Percentiles rank a stretch among this genome's conserved stretches.
Conservation (phyloP, 2,329 filamentous ascomycete genomes). For the Trichoderma sp. region DNA sequence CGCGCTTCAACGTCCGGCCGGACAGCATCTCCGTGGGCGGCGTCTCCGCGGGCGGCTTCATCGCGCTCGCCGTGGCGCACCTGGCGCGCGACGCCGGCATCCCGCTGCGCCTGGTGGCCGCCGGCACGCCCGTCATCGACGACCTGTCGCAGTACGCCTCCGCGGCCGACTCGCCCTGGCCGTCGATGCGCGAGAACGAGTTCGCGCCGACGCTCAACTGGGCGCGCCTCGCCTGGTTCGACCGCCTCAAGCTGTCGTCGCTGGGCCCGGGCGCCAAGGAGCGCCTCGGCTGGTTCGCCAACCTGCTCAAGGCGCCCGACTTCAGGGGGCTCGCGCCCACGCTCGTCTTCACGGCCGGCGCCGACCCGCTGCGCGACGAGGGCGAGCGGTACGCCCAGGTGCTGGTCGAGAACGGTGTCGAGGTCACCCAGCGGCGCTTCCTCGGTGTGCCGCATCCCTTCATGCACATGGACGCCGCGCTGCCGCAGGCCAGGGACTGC, state of each 20-base stretch:
- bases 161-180: constrained; percentile 44
- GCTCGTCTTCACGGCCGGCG: constrained; percentile 47
- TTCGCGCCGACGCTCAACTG: constrained; percentile 49
- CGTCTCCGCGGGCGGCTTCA: constrained; percentile 49
- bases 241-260: constrained; percentile 40
- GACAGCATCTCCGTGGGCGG: constrained; percentile 48
- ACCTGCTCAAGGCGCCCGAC: constrained; percentile 43
- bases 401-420: constrained; percentile 48
- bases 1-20: constrained; percentile 44
- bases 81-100: constrained; percentile 45
- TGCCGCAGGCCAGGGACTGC: constrained; percentile 43
- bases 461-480: constrained; percentile 50
- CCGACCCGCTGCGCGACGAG: constrained; percentile 52
- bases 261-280: constrained; percentile 30
- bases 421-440: constrained; percentile 51
- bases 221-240: constrained; percentile 47
- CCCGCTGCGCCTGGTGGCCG: constrained; percentile 43
- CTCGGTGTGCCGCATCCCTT: constrained; percentile 53
- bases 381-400: constrained; percentile 51
- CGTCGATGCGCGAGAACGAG: constrained; percentile 47
- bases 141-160: constrained; percentile 44
- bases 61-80: constrained; percentile 45
- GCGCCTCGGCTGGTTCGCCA: constrained; percentile 35
- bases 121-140: constrained; percentile 46
- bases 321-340: constrained; percentile 43